Percentiles rank a stretch among this genome's conserved stretches.
These are phyloP conservation scores for Colletotrichum falcatum DNA, from an alignment of 2,329 filamentous ascomycete genomes.

Conservation along the genomic window DNA sequence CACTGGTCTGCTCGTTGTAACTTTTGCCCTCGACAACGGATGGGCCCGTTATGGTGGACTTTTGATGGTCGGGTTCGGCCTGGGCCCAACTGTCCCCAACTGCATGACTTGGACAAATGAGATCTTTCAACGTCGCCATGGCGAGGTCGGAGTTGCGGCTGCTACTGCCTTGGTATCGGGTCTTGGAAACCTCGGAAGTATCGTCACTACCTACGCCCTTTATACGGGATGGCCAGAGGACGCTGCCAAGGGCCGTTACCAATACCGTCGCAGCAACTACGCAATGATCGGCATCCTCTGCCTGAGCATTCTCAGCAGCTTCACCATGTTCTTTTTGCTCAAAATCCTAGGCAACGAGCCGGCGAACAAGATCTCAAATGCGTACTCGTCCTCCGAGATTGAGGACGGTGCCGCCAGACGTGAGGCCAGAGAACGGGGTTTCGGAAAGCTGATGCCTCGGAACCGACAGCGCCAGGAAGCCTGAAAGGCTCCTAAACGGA, in stretches of 20 bases:
- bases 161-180: conserved; percentile 88
- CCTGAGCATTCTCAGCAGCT: conserved; percentile 79
- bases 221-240: conserved; percentile 90
- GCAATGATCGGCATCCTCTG: conserved; percentile 89
- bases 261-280: conserved; percentile 86
- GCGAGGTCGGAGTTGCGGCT: conserved; percentile 90
- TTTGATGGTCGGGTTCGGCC: conserved; percentile 89
- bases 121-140: conserved; percentile 89
- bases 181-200: conserved; percentile 86
- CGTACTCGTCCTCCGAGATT: conserved; percentile 58
- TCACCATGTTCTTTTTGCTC: conserved; percentile 76
- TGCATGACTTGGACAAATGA: conserved; percentile 95
- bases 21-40: conserved; percentile 75
- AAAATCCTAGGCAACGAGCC: conserved; percentile 67
- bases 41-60: conserved; percentile 91
- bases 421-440: conserved; percentile 69
- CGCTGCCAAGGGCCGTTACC: conserved; percentile 72
- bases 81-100: conserved; percentile 90
- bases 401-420: conserved; percentile 72
- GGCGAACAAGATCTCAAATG: conserved; percentile 58
- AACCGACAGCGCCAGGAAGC: conserved; percentile 44
- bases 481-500: conserved; percentile 26
- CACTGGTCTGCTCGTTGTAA: conserved; percentile 81
- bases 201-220: conserved; percentile 88
- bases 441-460: conserved; percentile 57